These are phyloP conservation scores for Limnomonas spitsbergensis DNA, from an alignment of 139 green algal species.

Conservation along the genomic window DNA sequence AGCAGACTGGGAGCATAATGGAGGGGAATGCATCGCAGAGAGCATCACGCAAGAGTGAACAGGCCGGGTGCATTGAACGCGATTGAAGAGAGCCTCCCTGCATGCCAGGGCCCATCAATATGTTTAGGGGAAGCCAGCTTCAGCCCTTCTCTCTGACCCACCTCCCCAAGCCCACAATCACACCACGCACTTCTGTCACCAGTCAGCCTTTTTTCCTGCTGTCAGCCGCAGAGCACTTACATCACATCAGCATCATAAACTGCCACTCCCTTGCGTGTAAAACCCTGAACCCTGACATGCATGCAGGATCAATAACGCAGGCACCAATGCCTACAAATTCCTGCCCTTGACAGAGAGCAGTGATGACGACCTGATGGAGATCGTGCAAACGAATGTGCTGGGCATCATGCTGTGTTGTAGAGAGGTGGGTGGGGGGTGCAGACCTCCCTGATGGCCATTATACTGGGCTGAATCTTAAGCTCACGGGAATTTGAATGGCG, in stretches of 20 bases:
- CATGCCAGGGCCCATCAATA: too few species aligned
- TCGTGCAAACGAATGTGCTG: constrained; percentile 90
- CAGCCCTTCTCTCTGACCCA: too few species aligned
- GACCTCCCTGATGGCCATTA: not conserved
- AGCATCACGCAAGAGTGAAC: too few species aligned
- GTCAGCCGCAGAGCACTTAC: not conserved
- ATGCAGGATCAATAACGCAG: constrained; percentile 75
- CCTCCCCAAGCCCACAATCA: too few species aligned
- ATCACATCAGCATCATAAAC: too few species aligned
- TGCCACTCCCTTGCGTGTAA: too few species aligned
- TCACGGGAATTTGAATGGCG: not conserved
- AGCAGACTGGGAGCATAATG: too few species aligned
- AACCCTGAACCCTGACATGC: not conserved
- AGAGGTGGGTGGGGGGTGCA: constrained; percentile 54
- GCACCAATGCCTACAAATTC: constrained; percentile 87
- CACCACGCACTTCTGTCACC: not conserved
- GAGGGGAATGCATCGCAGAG: too few species aligned
- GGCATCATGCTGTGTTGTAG: constrained; percentile 86
- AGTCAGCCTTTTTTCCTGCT: not conserved
- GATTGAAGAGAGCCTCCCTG: too few species aligned
- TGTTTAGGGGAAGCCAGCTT: too few species aligned
- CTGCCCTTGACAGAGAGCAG: constrained; percentile 58
- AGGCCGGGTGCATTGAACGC: too few species aligned
- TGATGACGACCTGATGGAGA: constrained; percentile 67
- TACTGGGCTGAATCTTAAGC: too few species aligned